A percentile compares a stretch with the other conserved stretches of the same genome.
Evolutionary conservation across 345 rosid genomes (phyloP).

Genomic region (Pugionium cornutum): DNA sequence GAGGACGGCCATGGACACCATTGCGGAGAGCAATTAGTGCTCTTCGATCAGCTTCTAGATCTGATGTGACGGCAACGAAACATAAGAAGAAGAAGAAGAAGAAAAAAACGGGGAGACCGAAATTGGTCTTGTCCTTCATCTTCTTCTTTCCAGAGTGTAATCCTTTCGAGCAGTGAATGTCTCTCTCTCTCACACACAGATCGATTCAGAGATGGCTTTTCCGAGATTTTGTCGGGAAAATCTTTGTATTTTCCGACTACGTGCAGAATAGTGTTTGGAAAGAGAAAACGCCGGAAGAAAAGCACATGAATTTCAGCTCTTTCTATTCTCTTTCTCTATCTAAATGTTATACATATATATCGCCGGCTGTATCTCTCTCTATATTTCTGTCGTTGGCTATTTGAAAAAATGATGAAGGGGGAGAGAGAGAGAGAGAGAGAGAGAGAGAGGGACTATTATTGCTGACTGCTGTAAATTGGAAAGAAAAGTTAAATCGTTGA

Average conservation of each 20-base stretch:
- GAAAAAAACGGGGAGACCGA: conserved; percentile 31
- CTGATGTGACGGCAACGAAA: conserved; percentile 46
- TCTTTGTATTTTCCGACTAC: conserved; percentile 19
- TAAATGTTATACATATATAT: background rate
- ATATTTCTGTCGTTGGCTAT: no score
- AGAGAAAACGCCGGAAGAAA: conserved; percentile 31
- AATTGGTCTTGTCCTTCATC: conserved; percentile 42
- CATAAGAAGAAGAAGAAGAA: conserved; percentile 23
- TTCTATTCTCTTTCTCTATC: conserved; percentile 19
- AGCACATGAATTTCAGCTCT: conserved; percentile 24
- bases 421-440: conserved; percentile 17
- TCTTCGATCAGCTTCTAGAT: conserved; percentile 74
- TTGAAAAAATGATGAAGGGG: conserved; percentile 18
- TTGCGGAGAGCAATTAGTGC: conserved; percentile 69
- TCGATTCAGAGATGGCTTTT: conserved; percentile 1
- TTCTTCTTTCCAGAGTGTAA: conserved; percentile 15
- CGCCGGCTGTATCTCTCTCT: conserved; percentile 11
- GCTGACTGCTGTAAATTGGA: conserved; percentile 18
- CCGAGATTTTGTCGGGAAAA: conserved; percentile 25
- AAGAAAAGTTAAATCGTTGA: conserved; percentile 28
- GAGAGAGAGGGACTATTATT: conserved; percentile 21
- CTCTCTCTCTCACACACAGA: conserved; percentile 3
- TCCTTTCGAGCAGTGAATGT: conserved; percentile 11
- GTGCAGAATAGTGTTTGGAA: conserved; percentile 29
- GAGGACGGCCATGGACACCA: conserved; percentile 68